Base-by-base conservation (phyloP, 2,329 filamentous ascomycete genomes). In the Scedosporium apiospermum region DNA sequence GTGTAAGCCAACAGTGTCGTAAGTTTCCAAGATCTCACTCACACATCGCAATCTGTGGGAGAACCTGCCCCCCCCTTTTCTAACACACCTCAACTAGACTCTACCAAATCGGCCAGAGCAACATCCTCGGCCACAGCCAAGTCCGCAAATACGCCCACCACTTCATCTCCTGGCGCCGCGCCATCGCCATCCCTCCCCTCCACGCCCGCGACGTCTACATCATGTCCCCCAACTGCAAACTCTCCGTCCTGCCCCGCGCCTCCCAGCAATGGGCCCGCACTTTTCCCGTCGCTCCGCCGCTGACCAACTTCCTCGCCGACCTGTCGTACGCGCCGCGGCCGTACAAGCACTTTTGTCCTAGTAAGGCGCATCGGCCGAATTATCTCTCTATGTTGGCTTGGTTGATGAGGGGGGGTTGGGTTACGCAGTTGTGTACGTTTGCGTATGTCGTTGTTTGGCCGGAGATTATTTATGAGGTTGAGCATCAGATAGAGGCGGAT, bases 161-260 rank as follows among this genome's bases (percentile, higher is more conserved):
- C 76, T 88, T 99, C 65, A 92, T 98, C 65, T 96, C 96, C 76
- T 98, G 93, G 93, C 88, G 95, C 26, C 88, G 93, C 63, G 95
- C 93, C 57, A 90, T 96, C 64, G 89, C 93, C 16, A 93, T 98
- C 49, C 90, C 91, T 4, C 95, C 95, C 0, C 83, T 99, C 5
- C 92, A 97, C 70, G 89, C 90, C 53, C 84, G 93, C 58, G 93
- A 98, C 71, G 89, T 88, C 10, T 99, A 98, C 73, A 89, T 98
- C 41, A 85, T 97, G 30, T 96, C 91, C 1, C 93, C 93, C 0
- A 96, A 96, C 71, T 92, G 91, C 65, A 88, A 96, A 69, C 83
- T 92, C 68, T 79, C 82, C 60, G 85, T 86, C 57, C 81, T 98
- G 0, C 81, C 87, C 23, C 77, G 82, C 30, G 91, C 91, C 12